These are phyloP conservation scores for Fusarium stilboides DNA, from an alignment of 2,329 filamentous ascomycete genomes.

Conservation along the genomic window DNA sequence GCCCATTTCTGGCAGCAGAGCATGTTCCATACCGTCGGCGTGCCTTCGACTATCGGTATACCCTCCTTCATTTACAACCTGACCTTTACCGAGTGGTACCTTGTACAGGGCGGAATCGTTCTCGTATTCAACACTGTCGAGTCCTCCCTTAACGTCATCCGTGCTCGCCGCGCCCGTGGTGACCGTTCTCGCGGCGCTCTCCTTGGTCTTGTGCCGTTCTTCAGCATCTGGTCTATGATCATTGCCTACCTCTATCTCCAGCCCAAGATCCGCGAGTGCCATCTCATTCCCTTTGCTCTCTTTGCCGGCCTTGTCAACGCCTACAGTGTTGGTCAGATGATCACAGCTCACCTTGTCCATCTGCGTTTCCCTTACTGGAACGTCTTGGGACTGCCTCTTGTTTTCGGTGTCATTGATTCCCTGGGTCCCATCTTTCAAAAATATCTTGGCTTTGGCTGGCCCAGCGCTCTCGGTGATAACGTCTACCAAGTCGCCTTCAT, in stretches of 20 bases:
- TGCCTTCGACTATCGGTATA: slow-evolving; percentile 75
- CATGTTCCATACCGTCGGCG: slow-evolving; percentile 78
- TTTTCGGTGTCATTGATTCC: slow-evolving; percentile 84
- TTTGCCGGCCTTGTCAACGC: slow-evolving; percentile 93
- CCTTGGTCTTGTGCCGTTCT: slow-evolving; percentile 86
- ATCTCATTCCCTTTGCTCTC: slow-evolving; percentile 90
- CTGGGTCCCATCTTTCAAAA: slow-evolving; percentile 78
- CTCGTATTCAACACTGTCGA: slow-evolving; percentile 88
- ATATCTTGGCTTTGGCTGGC: slow-evolving; percentile 78
- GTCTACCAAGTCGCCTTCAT: slow-evolving; percentile 94
- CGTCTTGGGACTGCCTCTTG: slow-evolving; percentile 83
- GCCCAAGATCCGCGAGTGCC: slow-evolving; percentile 83
- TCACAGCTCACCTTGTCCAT: slow-evolving; percentile 92
- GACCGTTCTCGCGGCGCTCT: slow-evolving; percentile 82
- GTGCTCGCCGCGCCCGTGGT: slow-evolving; percentile 80
- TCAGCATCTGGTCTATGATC: slow-evolving; percentile 82
- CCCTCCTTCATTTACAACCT: slow-evolving; percentile 82
- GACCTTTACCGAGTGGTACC: slow-evolving; percentile 92
- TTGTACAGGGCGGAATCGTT: slow-evolving; percentile 86
- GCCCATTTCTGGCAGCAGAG: slow-evolving; percentile 94
- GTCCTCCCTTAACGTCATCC: slow-evolving; percentile 87
- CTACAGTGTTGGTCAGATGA: slow-evolving; percentile 96
- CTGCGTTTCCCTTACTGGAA: slow-evolving; percentile 92
- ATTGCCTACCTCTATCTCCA: slow-evolving; percentile 86
- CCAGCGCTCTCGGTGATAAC: slow-evolving; percentile 79